Evolutionary conservation across 2,329 filamentous ascomycete genomes (phyloP), one percentile per base, ranked within the genome.

Genomic region (Trichoderma oligosporum): DNA sequence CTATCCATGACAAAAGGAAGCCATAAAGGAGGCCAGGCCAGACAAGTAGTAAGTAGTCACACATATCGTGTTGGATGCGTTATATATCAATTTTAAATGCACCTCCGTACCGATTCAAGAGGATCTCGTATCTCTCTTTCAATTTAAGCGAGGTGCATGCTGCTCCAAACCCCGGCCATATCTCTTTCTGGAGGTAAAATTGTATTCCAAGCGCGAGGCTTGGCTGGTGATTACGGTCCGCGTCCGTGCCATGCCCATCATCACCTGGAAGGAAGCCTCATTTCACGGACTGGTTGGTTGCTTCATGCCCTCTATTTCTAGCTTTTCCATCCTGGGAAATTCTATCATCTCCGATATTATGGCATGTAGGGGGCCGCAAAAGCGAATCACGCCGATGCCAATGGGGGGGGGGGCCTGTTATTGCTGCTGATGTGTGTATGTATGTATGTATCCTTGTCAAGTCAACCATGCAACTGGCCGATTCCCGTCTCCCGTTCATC

Each of bases 391-490:
- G 16, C 29, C 2, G 16, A 22, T 16, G 51, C 39, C 24, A 33
- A 45, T 38, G n/a, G 51, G 39, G 11, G 20, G 24, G n/a, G n/a
- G n/a, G n/a, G n/a, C n/a, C n/a, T 25, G 20, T 25, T 12, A 14
- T 22, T 35, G 11, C 33, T 51, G 38, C 22, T 38, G 45, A 12
- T 16, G 35, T 31, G n/a, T n/a, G n/a, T n/a, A n/a, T n/a, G n/a
- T n/a, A n/a, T n/a, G n/a, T n/a, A n/a, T n/a, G 14, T 20, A 52
- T 36, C 33, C 45, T 44, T 46, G 55, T 45, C 55, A 20, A 25
- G 25, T 20, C 27, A 20, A 57, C 45, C 46, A 49, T 45, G 55
- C 55, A 51, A 29, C 46, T 31, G 18, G 31, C 39, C 46, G 55
- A 38, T 46, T 49, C 46, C 55, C 55, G 55, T 57, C 31, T 24